Percentiles rank a stretch among this genome's conserved stretches.
Conservation (phyloP, 2,329 filamentous ascomycete species). For the Chlorencoelia australis region DNA sequence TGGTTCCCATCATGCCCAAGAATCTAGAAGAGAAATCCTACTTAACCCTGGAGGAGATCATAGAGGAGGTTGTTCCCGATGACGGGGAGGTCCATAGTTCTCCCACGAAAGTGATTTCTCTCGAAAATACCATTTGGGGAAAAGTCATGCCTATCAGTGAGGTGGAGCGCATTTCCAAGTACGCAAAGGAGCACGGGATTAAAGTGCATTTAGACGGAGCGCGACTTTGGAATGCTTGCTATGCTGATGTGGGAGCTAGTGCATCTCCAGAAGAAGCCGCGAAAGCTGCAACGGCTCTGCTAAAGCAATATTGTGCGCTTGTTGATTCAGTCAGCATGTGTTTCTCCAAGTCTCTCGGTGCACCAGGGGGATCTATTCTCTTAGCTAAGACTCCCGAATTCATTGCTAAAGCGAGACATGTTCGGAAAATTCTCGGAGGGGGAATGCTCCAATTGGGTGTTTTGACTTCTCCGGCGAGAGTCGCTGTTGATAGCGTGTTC, state of each 20-base stretch:
- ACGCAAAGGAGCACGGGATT: slow-evolving; percentile 54
- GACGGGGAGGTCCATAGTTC: slow-evolving; percentile 70
- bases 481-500: slow-evolving; percentile 74
- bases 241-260: no score
- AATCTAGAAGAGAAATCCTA: slow-evolving; percentile 70
- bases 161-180: slow-evolving; percentile 56
- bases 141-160: slow-evolving; percentile 69
- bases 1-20: slow-evolving; percentile 54
- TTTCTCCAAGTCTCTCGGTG: slow-evolving; percentile 75
- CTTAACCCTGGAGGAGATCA: slow-evolving; percentile 50
- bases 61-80: slow-evolving; percentile 50
- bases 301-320: slow-evolving; percentile 55
- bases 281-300: slow-evolving; percentile 53
- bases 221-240: slow-evolving; percentile 70
- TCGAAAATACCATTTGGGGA: slow-evolving; percentile 81
- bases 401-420: slow-evolving; percentile 58
- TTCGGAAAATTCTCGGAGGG: slow-evolving; percentile 72
- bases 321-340: slow-evolving; percentile 71
- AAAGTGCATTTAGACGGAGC: slow-evolving; percentile 72
- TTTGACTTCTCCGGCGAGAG: slow-evolving; percentile 62
- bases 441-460: slow-evolving; percentile 69
- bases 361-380: slow-evolving; percentile 68
- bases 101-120: slow-evolving; percentile 69
- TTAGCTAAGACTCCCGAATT: slow-evolving; percentile 47
- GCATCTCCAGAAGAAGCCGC: no score